Evolutionary conservation across 2,329 filamentous ascomycete genomes (phyloP).

Genomic region (Colletotrichum sp.): DNA sequence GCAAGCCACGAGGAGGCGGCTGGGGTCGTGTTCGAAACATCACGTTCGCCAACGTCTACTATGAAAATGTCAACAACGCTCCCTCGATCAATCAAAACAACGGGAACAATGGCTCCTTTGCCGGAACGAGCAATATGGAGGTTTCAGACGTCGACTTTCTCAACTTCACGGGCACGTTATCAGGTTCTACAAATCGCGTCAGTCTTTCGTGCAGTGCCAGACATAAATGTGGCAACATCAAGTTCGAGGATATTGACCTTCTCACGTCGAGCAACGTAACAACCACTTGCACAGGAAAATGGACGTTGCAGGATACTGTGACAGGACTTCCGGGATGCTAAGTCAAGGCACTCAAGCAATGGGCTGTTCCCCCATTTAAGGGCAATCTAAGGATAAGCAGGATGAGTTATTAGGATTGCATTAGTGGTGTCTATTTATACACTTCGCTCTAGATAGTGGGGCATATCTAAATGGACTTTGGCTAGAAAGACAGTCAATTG

Average conservation of each 20-base stretch:
- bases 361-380: not conserved
- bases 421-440: not conserved
- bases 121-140: not conserved
- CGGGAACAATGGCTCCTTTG: not conserved
- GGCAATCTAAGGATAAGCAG: not conserved
- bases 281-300: not conserved
- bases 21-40: not conserved
- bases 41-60: not conserved
- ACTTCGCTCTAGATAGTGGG: not conserved
- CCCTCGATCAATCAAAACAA: not conserved
- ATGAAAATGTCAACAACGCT: not conserved
- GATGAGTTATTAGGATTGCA: not conserved
- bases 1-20: not conserved
- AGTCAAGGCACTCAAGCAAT: not conserved
- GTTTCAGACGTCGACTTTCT: not conserved
- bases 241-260: not conserved
- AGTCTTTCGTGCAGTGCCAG: not conserved
- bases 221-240: not conserved
- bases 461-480: not conserved
- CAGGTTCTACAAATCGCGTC: not conserved
- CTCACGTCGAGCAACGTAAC: not conserved
- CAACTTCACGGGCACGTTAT: not conserved
- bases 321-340: not conserved
- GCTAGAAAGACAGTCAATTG: not conserved
- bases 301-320: not conserved